phyloP scores from a whole-genome alignment of 208 protist species.

The Leishmania lainsoni region DNA sequence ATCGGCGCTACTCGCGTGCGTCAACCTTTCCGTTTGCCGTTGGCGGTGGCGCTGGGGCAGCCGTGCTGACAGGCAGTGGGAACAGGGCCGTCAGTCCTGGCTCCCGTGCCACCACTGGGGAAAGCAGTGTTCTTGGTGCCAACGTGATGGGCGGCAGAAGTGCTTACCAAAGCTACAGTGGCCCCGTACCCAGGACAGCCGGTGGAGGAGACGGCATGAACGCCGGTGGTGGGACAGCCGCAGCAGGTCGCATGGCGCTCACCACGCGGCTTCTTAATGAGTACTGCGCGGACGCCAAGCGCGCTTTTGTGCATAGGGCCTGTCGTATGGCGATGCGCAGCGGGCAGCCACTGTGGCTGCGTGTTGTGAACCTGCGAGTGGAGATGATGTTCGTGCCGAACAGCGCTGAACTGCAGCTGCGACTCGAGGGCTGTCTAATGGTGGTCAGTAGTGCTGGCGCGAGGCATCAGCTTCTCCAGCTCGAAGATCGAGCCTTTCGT shows the following conservation, averaged over 20 bases:
- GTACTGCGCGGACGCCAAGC: slow-evolving; percentile 82
- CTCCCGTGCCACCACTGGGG: background rate
- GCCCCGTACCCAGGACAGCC: background rate
- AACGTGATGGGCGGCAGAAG: background rate
- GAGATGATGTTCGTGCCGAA: slow-evolving; percentile 80
- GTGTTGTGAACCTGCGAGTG: slow-evolving; percentile 65
- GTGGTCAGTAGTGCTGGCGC: slow-evolving; percentile 39
- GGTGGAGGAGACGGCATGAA: slow-evolving; percentile 7
- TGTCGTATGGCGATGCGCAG: slow-evolving; percentile 71
- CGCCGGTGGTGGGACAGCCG: background rate
- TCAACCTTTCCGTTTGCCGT: background rate
- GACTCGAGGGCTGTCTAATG: slow-evolving; percentile 82
- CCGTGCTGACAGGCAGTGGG: background rate
- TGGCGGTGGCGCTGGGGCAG: background rate
- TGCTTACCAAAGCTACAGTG: background rate
- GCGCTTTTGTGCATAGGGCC: slow-evolving; percentile 68
- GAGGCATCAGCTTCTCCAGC: slow-evolving; percentile 27
- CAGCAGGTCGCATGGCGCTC: slow-evolving; percentile 33
- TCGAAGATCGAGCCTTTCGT: slow-evolving; percentile 70
- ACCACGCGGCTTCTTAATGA: slow-evolving; percentile 67
- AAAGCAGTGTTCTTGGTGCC: background rate
- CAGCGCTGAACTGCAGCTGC: slow-evolving; percentile 72
- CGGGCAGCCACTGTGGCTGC: slow-evolving; percentile 37
- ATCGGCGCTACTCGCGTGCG: slow-evolving; percentile 63
- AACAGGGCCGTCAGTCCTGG: background rate